These are phyloP conservation scores for Physaria fendleri DNA, from an alignment of 345 rosid species.

Conservation along the genomic window DNA sequence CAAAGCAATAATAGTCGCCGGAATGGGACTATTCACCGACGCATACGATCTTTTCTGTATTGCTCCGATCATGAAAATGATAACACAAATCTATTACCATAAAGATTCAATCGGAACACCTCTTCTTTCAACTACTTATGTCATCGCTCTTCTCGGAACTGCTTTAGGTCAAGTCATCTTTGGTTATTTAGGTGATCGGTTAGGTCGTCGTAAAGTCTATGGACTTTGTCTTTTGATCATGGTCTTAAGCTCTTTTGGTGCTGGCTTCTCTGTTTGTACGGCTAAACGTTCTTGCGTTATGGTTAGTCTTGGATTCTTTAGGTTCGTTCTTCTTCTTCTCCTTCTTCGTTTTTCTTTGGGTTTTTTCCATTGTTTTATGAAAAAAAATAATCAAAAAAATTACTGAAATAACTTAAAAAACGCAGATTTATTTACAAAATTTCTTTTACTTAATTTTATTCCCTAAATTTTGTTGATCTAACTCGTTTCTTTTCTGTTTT, in stretches of 20 bases:
- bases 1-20: constrained; percentile 40
- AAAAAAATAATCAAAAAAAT: too few species aligned
- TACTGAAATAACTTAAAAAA: too few species aligned
- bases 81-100: constrained; percentile 36
- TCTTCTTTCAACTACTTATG: constrained; percentile 31
- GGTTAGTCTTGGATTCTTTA: constrained; percentile 47
- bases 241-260: constrained; percentile 51
- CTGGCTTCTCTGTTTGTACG: constrained; percentile 60
- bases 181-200: constrained; percentile 55
- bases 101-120: constrained; percentile 13
- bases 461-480: too few species aligned
- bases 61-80: constrained; percentile 35
- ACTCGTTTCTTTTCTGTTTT: too few species aligned
- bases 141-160: constrained; percentile 52
- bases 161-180: constrained; percentile 55
- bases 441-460: too few species aligned
- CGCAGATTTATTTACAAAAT: too few species aligned
- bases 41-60: constrained; percentile 49
- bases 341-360: too few species aligned
- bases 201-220: constrained; percentile 55
- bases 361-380: too few species aligned
- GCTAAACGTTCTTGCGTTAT: constrained; percentile 46
- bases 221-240: constrained; percentile 51
- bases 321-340: constrained; percentile 55
- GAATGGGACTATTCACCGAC: constrained; percentile 47